These are phyloP conservation scores for Vigna radiata DNA, from an alignment of 306 rosid genomes.

Conservation along the genomic window DNA sequence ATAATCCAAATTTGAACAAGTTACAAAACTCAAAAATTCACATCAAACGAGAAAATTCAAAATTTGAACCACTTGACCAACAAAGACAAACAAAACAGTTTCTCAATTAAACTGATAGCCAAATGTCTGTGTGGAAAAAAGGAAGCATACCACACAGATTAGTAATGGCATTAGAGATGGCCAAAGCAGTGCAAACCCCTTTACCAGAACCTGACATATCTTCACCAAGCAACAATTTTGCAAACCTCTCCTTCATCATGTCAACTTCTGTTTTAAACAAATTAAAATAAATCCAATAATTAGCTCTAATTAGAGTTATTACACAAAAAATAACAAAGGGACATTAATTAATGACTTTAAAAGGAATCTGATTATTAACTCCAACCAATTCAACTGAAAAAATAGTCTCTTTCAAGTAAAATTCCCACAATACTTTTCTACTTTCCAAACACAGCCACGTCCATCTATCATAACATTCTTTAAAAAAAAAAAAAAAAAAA, in stretches of 20 bases:
- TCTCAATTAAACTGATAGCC: background rate
- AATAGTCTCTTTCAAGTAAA: background rate
- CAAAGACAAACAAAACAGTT: constrained; percentile 10
- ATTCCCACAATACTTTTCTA: background rate
- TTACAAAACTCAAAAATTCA: constrained; percentile 4
- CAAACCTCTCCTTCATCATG: constrained; percentile 92
- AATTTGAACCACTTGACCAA: constrained; percentile 25
- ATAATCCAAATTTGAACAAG: constrained; percentile 31
- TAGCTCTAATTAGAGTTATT: constrained; percentile 23
- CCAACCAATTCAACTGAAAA: constrained; percentile 13
- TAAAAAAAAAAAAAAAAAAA: background rate
- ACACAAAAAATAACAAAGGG: background rate
- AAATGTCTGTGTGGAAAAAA: background rate
- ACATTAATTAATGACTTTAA: constrained; percentile 17
- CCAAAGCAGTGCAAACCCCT: constrained; percentile 93
- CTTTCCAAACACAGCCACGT: constrained; percentile 4
- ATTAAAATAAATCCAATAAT: constrained; percentile 3
- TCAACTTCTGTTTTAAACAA: constrained; percentile 63
- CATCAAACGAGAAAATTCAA: background rate
- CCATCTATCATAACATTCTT: background rate
- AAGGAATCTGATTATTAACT: background rate
- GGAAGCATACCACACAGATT: constrained; percentile 81
- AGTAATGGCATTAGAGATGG: constrained; percentile 92
- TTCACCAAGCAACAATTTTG: constrained; percentile 94
- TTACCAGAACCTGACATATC: constrained; percentile 99